phyloP scores from a whole-genome alignment of 176 grass and related monocot species.

The Metroxylon sagu region DNA sequence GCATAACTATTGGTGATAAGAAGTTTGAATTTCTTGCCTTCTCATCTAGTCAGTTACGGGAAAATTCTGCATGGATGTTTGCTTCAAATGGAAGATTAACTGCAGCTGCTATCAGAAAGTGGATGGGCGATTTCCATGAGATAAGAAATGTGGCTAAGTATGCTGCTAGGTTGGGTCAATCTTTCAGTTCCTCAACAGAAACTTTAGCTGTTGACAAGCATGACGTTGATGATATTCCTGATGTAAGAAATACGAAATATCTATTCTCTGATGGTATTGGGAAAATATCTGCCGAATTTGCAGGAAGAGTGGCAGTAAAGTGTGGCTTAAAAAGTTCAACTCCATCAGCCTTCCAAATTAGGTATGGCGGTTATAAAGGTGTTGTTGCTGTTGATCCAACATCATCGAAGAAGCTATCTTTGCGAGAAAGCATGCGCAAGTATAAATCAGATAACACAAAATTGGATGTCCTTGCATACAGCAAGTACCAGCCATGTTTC shows the following conservation, averaged over 20 bases:
- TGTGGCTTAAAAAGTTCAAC: conserved; percentile 51
- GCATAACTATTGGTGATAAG: conserved; percentile 62
- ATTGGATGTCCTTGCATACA: conserved; percentile 87
- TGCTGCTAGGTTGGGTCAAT: conserved; percentile 89
- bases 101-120: conserved; percentile 55
- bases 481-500: conserved; percentile 72
- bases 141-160: conserved; percentile 95
- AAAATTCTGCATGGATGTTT: conserved; percentile 97
- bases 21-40: conserved; percentile 95
- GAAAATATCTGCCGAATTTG: conserved; percentile 76
- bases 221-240: conserved; percentile 60
- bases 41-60: conserved; percentile 90
- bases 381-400: conserved; percentile 68
- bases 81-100: conserved; percentile 38
- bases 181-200: conserved; percentile 78
- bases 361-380: conserved; percentile 86
- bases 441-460: conserved; percentile 63
- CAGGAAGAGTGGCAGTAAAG: conserved; percentile 55
- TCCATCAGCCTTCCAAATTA: conserved; percentile 87
- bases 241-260: conserved; percentile 41
- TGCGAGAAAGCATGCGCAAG: conserved; percentile 80
- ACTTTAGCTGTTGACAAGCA: conserved; percentile 40
- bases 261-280: conserved; percentile 91
- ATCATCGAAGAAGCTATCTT: conserved; percentile 62
- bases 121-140: conserved; percentile 65